Base-by-base conservation (phyloP, 495 filamentous ascomycete genomes). In the Symbiotaphrina buchneri region DNA sequence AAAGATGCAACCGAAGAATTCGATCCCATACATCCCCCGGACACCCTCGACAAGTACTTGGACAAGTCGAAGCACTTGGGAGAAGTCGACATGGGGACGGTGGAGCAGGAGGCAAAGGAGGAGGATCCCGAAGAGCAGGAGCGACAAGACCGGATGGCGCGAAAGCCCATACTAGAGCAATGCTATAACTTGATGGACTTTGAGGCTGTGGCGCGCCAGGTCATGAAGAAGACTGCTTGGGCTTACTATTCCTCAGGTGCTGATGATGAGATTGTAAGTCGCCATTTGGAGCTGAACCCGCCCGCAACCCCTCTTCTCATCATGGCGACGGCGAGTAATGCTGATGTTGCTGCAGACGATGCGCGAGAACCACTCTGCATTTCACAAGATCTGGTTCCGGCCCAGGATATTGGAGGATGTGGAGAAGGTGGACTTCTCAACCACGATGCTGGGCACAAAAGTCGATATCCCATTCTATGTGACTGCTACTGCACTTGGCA, bases 141-240 rank as follows among this genome's bases (percentile, higher is more conserved):
- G 29, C 65, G 85, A 30, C 66, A 71, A 51, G 62, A 77, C 47
- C 66, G 82, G 24, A 73, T 92, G 31, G 53, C 60, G 39, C 52
- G 59, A 17, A 93, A 81, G 75, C 85, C 85, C 2, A 55, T 68
- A 29, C 59, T 95, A 35, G 71, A 75, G 36, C 75, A 90, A 46
- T 93, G 84, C 59, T 94, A 83, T 53, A 95, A 95, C 42, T 52
- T 95, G 39, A 64, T 84, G 58, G 85, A 95, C 51, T 94, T 95
- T 46, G 85, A 95, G 58, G 67, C 77, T 3, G 83, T 94, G 14
- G 85, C 85, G 1, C 67, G 69, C 40, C 55, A 63, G 11, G 69
- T 85, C 21, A 92, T 93, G 85, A 92, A 90, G 61, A 85, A 76
- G 52, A 75, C 71, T 0, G 82, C 84, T 1, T 95, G 85, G 85